phyloP scores from a whole-genome alignment of 306 rosid species.

The Luffa aegyptiaca region DNA sequence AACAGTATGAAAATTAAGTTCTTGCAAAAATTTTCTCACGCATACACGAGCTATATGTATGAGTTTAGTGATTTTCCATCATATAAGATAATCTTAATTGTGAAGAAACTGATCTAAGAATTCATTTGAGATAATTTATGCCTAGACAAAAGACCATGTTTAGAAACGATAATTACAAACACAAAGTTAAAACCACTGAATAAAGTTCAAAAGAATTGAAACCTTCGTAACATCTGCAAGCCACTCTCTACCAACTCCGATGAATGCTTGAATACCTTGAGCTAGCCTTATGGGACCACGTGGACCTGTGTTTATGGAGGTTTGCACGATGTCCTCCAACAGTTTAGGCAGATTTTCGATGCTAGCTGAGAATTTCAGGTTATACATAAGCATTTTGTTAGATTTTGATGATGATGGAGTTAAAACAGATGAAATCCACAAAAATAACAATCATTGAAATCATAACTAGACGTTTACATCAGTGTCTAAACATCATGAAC shows the following conservation, averaged over 20 bases:
- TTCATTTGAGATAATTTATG: background rate
- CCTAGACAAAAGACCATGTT: background rate
- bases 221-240: constrained; percentile 68
- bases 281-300: constrained; percentile 74
- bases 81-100: background rate
- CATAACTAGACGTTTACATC: background rate
- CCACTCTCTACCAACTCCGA: constrained; percentile 95
- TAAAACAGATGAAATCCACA: background rate
- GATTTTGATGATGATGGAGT: background rate
- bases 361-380: constrained; percentile 38
- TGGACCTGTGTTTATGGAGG: constrained; percentile 79
- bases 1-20: background rate
- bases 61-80: background rate
- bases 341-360: constrained; percentile 63
- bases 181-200: background rate
- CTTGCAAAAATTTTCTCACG: background rate
- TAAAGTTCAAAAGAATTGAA: background rate
- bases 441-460: background rate
- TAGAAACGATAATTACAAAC: background rate
- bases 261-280: constrained; percentile 80
- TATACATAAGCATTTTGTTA: constrained; percentile 8
- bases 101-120: background rate
- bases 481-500: background rate
- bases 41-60: background rate
- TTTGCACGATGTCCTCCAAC: constrained; percentile 84